Base-by-base conservation (phyloP, 805 yeast species). In the Lipomyces yamadae region DNA sequence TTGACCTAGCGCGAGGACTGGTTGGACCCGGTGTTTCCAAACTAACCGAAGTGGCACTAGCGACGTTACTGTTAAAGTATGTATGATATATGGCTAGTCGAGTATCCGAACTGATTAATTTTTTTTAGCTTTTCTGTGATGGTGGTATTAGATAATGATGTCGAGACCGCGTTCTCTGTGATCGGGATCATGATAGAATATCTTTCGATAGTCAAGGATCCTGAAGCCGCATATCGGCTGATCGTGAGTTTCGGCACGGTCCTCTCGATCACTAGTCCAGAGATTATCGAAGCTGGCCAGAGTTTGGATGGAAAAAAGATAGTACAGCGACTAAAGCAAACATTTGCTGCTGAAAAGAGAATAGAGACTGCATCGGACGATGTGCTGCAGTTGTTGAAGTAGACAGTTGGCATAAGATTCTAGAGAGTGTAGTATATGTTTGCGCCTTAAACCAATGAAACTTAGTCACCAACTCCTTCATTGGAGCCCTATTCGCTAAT, bases 181-280 rank as follows among this genome's bases (percentile, higher is more conserved):
- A 52, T 75, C 33, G 76, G 79, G 18, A 70, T 75, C 32, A 53
- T 81, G 13, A 69, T 77, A 2, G 78, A 75, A 29, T 72, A 79
- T 7, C 77, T 78, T 7, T 66, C 70, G 1, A 74, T 74, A 35
- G 62, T 80, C 4, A 72, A 78, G 0, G 84, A 84, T 50, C 83
- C 86, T 52, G 97, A 91, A 76, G 85, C 92, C 1, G 85, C 86
- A 0, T 91, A 90, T 75, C 82, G 97, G 73, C 70, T 87, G 30
- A 69, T 83, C 10, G 80, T 90, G 33, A 87, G 89, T 0, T 82
- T 81, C 65, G 96, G 95, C 2, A 90, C 91, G 58, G 69, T 87
- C 48, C 72, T 83, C 24, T 67, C 72, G 6, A 29, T 66, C 4
- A 55, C 52, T 13, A 60, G 56, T 35, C 54, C 39, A 24, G 67